phyloP scores from a whole-genome alignment of 495 filamentous ascomycete species.

The Aeminium ludgeri region DNA sequence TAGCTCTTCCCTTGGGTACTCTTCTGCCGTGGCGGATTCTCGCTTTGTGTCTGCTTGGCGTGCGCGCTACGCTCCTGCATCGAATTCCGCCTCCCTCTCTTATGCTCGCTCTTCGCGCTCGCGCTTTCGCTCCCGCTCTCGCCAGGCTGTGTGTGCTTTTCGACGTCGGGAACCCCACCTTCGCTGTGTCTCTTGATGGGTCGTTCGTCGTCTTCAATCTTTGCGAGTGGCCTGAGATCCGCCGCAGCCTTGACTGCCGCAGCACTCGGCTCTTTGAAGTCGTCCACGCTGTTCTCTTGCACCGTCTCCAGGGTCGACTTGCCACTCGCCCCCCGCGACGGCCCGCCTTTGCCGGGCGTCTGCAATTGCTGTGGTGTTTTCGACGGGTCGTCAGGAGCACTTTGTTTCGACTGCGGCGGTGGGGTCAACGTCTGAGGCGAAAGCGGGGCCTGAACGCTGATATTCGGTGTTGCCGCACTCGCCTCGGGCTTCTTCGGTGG shows the following conservation, averaged over 20 bases:
- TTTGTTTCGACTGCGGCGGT: conserved; percentile 35
- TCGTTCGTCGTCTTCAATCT: conserved; percentile 29
- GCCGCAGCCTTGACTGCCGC: conserved; percentile 12
- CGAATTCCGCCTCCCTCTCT: conserved; percentile 12
- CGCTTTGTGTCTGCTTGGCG: conserved; percentile 11
- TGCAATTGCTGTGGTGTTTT: conserved; percentile 5
- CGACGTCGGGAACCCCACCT: conserved; percentile 15
- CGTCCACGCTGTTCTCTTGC: conserved; percentile 60
- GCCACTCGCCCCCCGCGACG: conserved; percentile 45
- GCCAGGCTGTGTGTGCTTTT: conserved; percentile 13
- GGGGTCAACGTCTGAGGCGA: conserved; percentile 32
- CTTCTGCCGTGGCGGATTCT: conserved; percentile 20
- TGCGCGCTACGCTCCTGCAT: background rate
- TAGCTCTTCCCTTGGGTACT: conserved; percentile 21
- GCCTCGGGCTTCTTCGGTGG: conserved; percentile 23
- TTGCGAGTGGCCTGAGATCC: conserved; percentile 13
- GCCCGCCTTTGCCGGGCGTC: background rate
- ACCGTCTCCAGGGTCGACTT: conserved; percentile 75
- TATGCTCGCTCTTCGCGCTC: conserved; percentile 28
- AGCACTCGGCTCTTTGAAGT: conserved; percentile 8
- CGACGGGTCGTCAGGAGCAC: conserved; percentile 28
- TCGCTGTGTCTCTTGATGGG: conserved; percentile 21
- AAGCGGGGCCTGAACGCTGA: conserved; percentile 36
- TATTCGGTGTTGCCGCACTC: conserved; percentile 25
- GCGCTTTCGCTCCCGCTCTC: conserved; percentile 50